Percentiles rank a stretch among this genome's conserved stretches.
phyloP scores from a whole-genome alignment of 176 grass and related monocot genomes.

The Urochloa ruziziensis region DNA sequence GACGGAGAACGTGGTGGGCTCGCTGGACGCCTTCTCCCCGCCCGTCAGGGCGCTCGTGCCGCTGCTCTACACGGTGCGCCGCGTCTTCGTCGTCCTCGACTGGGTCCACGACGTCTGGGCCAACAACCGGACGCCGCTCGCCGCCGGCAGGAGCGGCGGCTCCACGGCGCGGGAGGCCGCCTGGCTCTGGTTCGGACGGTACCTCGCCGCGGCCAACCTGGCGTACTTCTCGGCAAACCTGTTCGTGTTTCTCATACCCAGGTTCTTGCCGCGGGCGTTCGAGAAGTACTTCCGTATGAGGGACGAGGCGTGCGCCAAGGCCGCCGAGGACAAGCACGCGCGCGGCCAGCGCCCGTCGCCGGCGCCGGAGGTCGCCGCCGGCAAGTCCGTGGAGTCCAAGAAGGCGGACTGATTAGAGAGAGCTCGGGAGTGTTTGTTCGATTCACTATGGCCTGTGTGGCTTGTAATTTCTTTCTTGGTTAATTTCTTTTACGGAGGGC shows the following conservation, averaged over 20 bases:
- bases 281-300: slow-evolving; percentile 77
- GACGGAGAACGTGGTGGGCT: slow-evolving; percentile 80
- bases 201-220: slow-evolving; percentile 62
- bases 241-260: slow-evolving; percentile 78
- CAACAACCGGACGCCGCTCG: neutral
- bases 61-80: slow-evolving; percentile 81
- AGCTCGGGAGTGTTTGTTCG: neutral
- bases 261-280: slow-evolving; percentile 69
- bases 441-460: neutral
- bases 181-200: slow-evolving; percentile 81
- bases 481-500: neutral
- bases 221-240: slow-evolving; percentile 81
- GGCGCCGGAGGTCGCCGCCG: neutral
- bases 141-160: too few species aligned
- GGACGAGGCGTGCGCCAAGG: slow-evolving; percentile 44
- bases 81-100: slow-evolving; percentile 74
- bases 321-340: slow-evolving; percentile 49
- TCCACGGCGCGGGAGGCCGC: slow-evolving; percentile 45
- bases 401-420: slow-evolving; percentile 21
- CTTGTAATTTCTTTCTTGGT: neutral
- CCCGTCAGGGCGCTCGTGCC: slow-evolving; percentile 72
- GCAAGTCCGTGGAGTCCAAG: slow-evolving; percentile 13
- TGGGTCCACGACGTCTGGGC: slow-evolving; percentile 70
- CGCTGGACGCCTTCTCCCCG: slow-evolving; percentile 71
- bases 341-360: neutral